Base-by-base conservation (phyloP, 176 grass and related monocot genomes). In the Zizania latifolia region DNA sequence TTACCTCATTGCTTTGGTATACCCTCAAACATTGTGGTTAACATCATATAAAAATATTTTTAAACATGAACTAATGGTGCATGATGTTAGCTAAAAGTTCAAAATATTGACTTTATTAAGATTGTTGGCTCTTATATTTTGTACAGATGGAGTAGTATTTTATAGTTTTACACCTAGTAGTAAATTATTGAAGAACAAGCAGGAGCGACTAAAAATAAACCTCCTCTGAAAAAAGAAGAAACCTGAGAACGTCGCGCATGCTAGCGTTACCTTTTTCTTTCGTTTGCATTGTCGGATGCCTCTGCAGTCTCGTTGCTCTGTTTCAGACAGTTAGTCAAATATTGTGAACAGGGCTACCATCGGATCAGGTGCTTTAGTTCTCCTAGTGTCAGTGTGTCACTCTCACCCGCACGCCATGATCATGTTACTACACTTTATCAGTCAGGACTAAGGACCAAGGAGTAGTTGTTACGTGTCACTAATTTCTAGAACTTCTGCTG, bases 281-380 rank as follows among this genome's bases (percentile, higher is more conserved):
- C 11, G 26, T 57, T 39, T 38, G 33, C 23, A 38, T 10, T 59
- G 24, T 46, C 11, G 51, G 57, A 34, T 76, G 17, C 10, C 59
- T 62, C 22, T 58, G 58, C 48, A 31, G 11, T 28, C 9, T 54
- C 19, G 41, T 85, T 58, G 45, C 1, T 60, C 16, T 71, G n/a
- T n/a, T n/a, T 77, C 53, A 71, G 58, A 33, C 33, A 56, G 39
- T 10, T 51, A 13, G 73, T 85, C 76, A 79, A 74, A 75, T 10
- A 31, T 59, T 65, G n/a, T n/a, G n/a, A n/a, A 39, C 21, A 37
- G 11, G 5, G 27, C 1, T 16, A n/a, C 67, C 29, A 50, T 12
- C 35, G n/a, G 16, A 21, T 50, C n/a, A 58, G 11, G 29, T 58
- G 9, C 70, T 72, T 61, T 57, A n/a, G n/a, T n/a, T n/a, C n/a